Evolutionary conservation across 2,329 filamentous ascomycete genomes (phyloP).

Genomic region (Ceratocystis lukuohia): DNA sequence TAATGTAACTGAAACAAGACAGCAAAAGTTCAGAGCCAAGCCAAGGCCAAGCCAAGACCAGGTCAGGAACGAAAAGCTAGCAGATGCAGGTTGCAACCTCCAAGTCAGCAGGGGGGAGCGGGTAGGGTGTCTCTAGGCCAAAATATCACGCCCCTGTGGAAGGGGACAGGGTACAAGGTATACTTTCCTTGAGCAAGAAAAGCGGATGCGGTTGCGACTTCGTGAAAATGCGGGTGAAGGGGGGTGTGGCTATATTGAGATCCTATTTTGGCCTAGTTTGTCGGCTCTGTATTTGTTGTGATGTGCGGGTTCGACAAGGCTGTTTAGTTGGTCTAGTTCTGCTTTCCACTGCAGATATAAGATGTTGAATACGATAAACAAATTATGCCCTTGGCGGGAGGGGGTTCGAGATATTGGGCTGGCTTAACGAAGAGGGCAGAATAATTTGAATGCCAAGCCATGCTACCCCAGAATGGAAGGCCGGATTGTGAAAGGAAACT

Average conservation of each 20-base stretch:
- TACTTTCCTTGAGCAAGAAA: not conserved
- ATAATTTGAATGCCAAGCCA: not conserved
- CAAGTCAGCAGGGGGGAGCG: not conserved
- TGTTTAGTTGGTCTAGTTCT: not conserved
- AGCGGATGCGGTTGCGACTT: not conserved
- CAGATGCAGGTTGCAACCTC: constrained; percentile 6
- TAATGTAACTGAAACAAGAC: constrained; percentile 5
- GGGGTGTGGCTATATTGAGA: not conserved
- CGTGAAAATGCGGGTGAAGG: not conserved
- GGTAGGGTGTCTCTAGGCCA: not conserved
- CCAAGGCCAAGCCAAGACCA: not conserved
- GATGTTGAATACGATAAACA: not conserved
- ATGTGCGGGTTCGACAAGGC: not conserved
- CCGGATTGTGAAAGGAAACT: not conserved
- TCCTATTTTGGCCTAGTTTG: too few species aligned
- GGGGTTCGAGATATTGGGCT: not conserved
- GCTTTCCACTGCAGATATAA: not conserved
- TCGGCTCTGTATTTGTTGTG: not conserved
- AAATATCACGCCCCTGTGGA: not conserved
- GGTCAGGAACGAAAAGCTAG: constrained; percentile 10
- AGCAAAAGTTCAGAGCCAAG: not conserved
- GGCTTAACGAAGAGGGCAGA: not conserved
- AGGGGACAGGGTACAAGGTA: not conserved
- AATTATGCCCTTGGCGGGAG: not conserved
- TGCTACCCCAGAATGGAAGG: not conserved